Evolutionary conservation across 2,329 filamentous ascomycete genomes (phyloP).

Genomic region (Fusarium fujikuroi): DNA sequence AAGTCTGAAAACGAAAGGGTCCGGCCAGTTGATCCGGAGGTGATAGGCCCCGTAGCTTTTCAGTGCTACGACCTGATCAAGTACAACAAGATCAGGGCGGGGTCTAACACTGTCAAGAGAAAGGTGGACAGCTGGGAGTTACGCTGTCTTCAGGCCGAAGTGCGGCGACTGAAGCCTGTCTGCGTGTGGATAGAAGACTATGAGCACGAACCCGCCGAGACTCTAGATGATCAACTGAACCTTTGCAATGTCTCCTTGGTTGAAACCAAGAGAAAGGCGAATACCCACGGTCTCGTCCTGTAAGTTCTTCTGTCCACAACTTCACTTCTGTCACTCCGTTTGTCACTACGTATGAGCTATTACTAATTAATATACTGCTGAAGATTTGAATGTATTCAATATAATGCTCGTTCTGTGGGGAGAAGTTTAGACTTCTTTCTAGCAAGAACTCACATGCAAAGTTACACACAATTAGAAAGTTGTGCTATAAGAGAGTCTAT

Average conservation of each 20-base stretch:
- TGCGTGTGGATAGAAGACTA: neutral
- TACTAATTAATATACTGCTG: neutral
- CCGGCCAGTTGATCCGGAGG: neutral
- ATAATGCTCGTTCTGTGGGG: neutral
- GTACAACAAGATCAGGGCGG: neutral
- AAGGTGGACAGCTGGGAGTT: conserved; percentile 3
- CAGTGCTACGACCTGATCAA: neutral
- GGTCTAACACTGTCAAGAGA: neutral
- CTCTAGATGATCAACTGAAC: neutral
- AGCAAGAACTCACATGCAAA: neutral
- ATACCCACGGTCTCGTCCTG: neutral
- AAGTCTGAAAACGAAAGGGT: neutral
- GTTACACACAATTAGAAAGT: neutral
- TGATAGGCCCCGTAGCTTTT: neutral
- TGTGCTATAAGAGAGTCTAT: neutral
- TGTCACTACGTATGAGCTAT: neutral
- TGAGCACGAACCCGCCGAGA: neutral
- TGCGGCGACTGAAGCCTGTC: neutral
- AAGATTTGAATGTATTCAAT: neutral
- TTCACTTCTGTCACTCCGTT: neutral
- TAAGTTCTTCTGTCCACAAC: neutral
- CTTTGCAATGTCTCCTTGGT: neutral
- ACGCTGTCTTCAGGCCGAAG: neutral
- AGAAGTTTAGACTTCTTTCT: neutral
- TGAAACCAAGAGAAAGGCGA: neutral